These are phyloP conservation scores for Leishmania tarentolae DNA, from an alignment of 208 protist species.

Conservation along the genomic window DNA sequence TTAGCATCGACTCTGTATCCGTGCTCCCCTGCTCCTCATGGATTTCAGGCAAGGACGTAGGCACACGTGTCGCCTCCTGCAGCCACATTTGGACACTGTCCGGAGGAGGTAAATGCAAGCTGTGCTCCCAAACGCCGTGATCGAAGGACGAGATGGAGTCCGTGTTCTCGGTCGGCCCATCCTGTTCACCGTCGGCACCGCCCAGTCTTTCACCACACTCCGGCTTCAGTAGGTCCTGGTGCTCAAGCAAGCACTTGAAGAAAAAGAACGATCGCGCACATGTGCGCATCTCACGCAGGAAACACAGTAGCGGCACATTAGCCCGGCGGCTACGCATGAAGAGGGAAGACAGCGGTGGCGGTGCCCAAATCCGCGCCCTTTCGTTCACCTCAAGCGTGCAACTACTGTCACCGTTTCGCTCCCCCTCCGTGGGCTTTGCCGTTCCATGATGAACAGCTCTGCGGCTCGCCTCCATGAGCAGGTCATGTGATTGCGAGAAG, in stretches of 20 bases:
- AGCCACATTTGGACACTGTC: conserved; percentile 26
- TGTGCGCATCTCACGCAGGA: conserved; percentile 64
- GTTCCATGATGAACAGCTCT: conserved; percentile 3
- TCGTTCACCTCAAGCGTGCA: neutral
- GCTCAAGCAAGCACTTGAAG: conserved; percentile 24
- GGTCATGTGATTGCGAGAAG: conserved; percentile 33
- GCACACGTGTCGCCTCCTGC: conserved; percentile 11
- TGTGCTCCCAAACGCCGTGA: neutral
- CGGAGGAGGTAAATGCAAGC: conserved; percentile 12
- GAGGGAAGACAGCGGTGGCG: conserved; percentile 26
- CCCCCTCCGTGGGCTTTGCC: no score
- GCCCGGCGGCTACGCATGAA: conserved; percentile 45
- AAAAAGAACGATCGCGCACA: conserved; percentile 31
- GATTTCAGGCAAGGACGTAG: neutral
- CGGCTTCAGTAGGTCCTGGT: conserved; percentile 9
- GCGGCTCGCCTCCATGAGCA: conserved; percentile 35
- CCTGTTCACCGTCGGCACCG: conserved; percentile 1
- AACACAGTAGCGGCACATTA: conserved; percentile 77
- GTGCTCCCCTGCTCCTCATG: neutral
- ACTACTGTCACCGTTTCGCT: no score
- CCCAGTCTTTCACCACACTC: conserved; percentile 1
- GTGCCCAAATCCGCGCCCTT: conserved; percentile 23
- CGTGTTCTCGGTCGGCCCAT: neutral
- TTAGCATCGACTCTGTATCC: conserved; percentile 31
- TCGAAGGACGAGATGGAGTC: neutral